Conservation (phyloP, 345 rosid genomes). For the Aethionema arabicum region DNA sequence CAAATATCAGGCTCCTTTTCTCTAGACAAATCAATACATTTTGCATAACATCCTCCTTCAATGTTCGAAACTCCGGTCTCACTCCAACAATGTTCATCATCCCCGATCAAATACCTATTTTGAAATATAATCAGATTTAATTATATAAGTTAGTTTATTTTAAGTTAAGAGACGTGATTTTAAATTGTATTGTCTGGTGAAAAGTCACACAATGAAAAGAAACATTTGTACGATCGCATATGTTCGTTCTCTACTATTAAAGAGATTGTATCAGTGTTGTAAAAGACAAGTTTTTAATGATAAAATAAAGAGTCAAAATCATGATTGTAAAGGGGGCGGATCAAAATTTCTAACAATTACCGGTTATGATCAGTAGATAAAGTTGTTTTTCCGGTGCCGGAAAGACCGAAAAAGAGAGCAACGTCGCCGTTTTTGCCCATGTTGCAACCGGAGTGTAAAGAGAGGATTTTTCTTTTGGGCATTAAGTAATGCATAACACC, state of each 20-base stretch:
- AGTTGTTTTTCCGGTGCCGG: constrained; percentile 98
- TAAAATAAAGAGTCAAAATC: too few species aligned
- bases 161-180: too few species aligned
- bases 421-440: constrained; percentile 98
- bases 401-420: constrained; percentile 98
- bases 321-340: too few species aligned
- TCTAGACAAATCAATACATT: constrained; percentile 84
- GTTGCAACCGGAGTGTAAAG: constrained; percentile 96
- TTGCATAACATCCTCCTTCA: constrained; percentile 99
- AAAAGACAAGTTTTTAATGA: too few species aligned
- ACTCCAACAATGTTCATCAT: constrained; percentile 96
- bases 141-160: too few species aligned
- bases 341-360: too few species aligned
- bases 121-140: too few species aligned
- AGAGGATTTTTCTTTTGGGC: constrained; percentile 94
- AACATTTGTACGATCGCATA: too few species aligned
- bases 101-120: constrained; percentile 89
- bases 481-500: constrained; percentile 98
- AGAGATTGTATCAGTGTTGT: too few species aligned
- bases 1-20: constrained; percentile 97
- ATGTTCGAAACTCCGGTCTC: constrained; percentile 88
- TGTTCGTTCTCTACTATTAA: too few species aligned
- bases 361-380: constrained; percentile 93
- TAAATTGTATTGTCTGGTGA: too few species aligned
- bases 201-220: too few species aligned